Evolutionary conservation across 1,139 yeast species (phyloP), one percentile per base, ranked within the genome.

Genomic region (Pneumocystis oryctolagi): DNA sequence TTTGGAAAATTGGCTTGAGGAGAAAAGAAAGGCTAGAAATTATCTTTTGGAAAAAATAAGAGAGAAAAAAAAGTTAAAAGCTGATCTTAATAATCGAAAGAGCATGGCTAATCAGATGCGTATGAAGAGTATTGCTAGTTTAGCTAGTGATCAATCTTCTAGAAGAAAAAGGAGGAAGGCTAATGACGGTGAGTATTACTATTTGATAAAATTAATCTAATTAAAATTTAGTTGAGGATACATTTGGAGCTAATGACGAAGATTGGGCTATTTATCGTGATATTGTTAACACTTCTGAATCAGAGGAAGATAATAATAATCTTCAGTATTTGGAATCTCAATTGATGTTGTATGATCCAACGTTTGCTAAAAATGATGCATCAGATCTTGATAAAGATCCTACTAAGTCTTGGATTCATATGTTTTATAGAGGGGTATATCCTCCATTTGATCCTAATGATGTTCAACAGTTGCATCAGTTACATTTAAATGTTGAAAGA

Each of bases 211-310:
- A 25, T 9, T 25, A 9, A 12, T 25, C 30, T 70, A 60, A 62
- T 31, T 32, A 62, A 20, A 89, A 87, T 70, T 96, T 89, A 72
- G 95, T 95, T 14, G 89, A 85, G 70, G 97, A 90, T 73, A 89
- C 90, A 0, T 92, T 92, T 74, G 97, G 97, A 65, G 92, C 97
- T 3, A 85, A 89, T 70, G 98, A 92, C 71, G 96, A 87, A 63
- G 98, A 92, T 73, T 92, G 97, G 97, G 82, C 87, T 57, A 84
- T 89, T 30, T 92, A 92, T 72, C 80, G 95, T 69, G 95, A 89
- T 70, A 85, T 89, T 62, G 83, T 89, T 28, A 84, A 82, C 66
- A 84, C 80, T 16, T 84, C 84, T 31, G 85, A 88, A 67, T 83
- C 82, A 63, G 90, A 85, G 66, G 84, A 85, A 62, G 82, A 84